Percentiles rank a stretch among this genome's conserved stretches.
These are phyloP conservation scores for Capronia epimyces DNA, from an alignment of 2,329 filamentous ascomycete species.

Conservation along the genomic window DNA sequence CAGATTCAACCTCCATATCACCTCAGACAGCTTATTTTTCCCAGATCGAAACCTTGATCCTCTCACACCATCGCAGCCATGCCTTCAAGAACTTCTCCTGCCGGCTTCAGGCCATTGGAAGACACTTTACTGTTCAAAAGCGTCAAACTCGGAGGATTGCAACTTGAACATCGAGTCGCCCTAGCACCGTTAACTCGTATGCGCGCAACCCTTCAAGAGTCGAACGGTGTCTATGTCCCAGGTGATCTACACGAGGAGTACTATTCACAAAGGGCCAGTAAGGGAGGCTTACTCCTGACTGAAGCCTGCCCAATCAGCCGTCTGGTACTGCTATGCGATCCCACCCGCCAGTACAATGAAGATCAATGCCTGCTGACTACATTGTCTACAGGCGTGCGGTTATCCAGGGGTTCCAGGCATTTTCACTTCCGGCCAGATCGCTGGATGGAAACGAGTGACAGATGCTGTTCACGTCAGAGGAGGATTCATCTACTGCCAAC, in stretches of 20 bases:
- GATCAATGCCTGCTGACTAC: conserved; percentile 31
- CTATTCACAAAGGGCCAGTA: conserved; percentile 35
- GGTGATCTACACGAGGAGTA: conserved; percentile 37
- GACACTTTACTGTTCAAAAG: conserved; percentile 39
- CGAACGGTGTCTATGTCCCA: conserved; percentile 33
- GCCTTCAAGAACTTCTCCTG: conserved; percentile 17
- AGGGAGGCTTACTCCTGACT: conserved; percentile 34
- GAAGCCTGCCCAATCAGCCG: conserved; percentile 35
- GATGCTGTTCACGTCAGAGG: conserved; percentile 49
- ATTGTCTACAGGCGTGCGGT: conserved; percentile 29
- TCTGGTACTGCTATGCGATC: conserved; percentile 22
- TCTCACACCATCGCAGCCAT: too few relatives aligned
- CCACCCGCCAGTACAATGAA: conserved; percentile 23
- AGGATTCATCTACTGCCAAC: conserved; percentile 42
- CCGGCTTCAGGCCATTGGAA: conserved; percentile 16
- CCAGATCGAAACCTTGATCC: too few relatives aligned
- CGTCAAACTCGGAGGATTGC: conserved; percentile 40
- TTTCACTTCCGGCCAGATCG: conserved; percentile 37
- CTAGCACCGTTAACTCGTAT: conserved; percentile 52
- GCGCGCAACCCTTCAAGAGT: conserved; percentile 42
- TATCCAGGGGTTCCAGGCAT: conserved; percentile 30
- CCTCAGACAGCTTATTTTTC: too few relatives aligned
- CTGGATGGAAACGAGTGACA: conserved; percentile 49
- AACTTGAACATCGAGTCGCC: conserved; percentile 49
- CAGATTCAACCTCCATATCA: too few relatives aligned